phyloP scores from a whole-genome alignment of 768 basidiomycete species.

The Pleurotus ostreatus region DNA sequence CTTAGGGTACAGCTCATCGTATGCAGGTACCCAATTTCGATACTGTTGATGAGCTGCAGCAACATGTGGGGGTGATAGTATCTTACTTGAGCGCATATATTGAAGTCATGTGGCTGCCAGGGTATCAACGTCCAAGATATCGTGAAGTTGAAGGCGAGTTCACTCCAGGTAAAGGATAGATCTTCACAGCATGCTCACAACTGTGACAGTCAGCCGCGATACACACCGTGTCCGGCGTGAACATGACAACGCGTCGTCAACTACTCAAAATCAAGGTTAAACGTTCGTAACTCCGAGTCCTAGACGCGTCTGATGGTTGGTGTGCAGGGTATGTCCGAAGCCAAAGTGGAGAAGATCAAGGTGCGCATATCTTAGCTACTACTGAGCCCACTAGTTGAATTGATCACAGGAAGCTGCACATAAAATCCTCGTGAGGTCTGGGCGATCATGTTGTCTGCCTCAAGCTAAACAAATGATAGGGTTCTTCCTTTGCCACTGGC shows the following conservation, averaged over 20 bases:
- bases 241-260: slow-evolving; percentile 87
- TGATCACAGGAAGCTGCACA: slow-evolving; percentile 80
- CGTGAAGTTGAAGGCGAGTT: slow-evolving; percentile 76
- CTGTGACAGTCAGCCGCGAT: slow-evolving; percentile 64
- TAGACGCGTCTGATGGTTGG: neutral
- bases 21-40: slow-evolving; percentile 63
- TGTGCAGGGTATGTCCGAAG: slow-evolving; percentile 86
- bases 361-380: slow-evolving; percentile 26
- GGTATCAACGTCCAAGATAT: slow-evolving; percentile 97
- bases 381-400: neutral
- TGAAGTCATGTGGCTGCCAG: slow-evolving; percentile 31
- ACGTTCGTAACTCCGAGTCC: neutral
- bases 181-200: slow-evolving; percentile 6
- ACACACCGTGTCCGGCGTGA: slow-evolving; percentile 82
- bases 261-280: slow-evolving; percentile 89
- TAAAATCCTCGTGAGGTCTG: slow-evolving; percentile 64
- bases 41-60: slow-evolving; percentile 79
- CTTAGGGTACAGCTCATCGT: neutral
- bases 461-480: slow-evolving; percentile 37
- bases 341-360: slow-evolving; percentile 98
- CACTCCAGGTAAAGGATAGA: neutral
- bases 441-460: neutral
- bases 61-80: slow-evolving; percentile 48
- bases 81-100: slow-evolving; percentile 13
- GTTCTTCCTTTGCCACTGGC: slow-evolving; percentile 89